phyloP scores from a whole-genome alignment of 2,329 filamentous ascomycete genomes.

The Nemania diffusa region DNA sequence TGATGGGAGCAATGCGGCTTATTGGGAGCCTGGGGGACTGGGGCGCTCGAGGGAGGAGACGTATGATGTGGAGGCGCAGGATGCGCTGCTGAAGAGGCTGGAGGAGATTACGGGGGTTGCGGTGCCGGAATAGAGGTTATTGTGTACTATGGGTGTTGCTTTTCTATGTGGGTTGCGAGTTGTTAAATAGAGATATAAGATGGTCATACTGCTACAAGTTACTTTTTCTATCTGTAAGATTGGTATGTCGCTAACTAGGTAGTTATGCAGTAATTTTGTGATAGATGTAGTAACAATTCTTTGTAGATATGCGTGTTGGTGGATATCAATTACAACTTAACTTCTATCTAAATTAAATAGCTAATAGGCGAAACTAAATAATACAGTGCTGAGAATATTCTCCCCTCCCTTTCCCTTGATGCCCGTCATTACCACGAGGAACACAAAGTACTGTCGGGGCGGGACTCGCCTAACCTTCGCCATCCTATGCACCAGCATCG shows the following conservation, averaged over 20 bases:
- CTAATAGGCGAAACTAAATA: not conserved
- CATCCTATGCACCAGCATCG: not conserved
- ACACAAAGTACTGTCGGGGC: not conserved
- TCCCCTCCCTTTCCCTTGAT: not conserved
- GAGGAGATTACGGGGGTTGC: constrained; percentile 43
- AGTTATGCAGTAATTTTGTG: not conserved
- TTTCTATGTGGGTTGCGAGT: not conserved
- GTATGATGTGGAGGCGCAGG: constrained; percentile 56
- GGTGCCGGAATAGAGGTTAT: constrained; percentile 20
- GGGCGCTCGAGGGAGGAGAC: constrained; percentile 46
- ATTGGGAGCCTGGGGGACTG: constrained; percentile 52
- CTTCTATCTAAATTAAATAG: not conserved
- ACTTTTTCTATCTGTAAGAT: too few species aligned
- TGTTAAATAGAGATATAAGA: too few species aligned
- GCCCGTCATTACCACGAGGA: not conserved
- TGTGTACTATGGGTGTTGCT: not conserved
- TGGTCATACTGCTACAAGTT: too few species aligned
- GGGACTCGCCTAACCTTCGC: not conserved
- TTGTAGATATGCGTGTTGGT: not conserved
- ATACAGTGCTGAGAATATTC: not conserved
- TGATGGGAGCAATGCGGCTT: constrained; percentile 50
- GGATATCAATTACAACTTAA: not conserved
- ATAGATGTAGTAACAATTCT: not conserved
- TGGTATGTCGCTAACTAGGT: too few species aligned
- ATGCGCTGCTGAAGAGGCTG: constrained; percentile 55